Base-by-base conservation (phyloP, 768 basidiomycete genomes). In the Psilocybe tampanensis region DNA sequence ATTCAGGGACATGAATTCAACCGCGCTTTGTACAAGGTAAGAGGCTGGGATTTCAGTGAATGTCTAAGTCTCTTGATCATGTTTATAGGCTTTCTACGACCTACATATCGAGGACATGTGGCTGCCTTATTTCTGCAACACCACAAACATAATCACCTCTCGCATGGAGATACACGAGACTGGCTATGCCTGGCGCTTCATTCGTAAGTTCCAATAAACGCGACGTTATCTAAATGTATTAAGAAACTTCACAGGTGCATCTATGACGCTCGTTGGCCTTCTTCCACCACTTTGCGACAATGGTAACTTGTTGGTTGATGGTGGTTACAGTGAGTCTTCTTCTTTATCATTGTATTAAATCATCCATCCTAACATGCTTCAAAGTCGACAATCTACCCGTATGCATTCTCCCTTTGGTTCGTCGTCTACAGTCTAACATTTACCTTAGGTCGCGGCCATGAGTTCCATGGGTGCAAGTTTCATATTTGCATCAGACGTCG, bases 71-170 rank as follows among this genome's bases (percentile, higher is more conserved):
- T n/a, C 9, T 21, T 32, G 36, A 21, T 18, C 7, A 18, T 13
- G 29, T 21, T 9, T 33, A 15, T 11, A 93, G 84, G 86, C 92
- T 17, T 96, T 97, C 70, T 96, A 94, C 64, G 94, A 93, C 70
- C 84, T 95, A 41, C 95, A 98, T 64, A 94, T 94, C 39, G 91
- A 94, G 72, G 95, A 97, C 73, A 96, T 97, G 92, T 98, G 96
- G 97, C 79, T 99, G 6, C 97, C 96, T 3, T 98, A 86, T 76
- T 98, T 96, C 74, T 97, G 95, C 74, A 98, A 98, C 66, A 93
- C 96, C 2, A 96, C 97, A 18, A 98, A 98, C 65, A 97, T 99
- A 70, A 94, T 89, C 51, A 93, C 92, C 44, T 97, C 94, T 8
- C 83, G 88, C 8, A 98, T 98, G 94, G 95, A 98, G 67, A 88